These are phyloP conservation scores for Saccharomycopsis babjevae DNA, from an alignment of 805 yeast genomes.

Conservation along the genomic window DNA sequence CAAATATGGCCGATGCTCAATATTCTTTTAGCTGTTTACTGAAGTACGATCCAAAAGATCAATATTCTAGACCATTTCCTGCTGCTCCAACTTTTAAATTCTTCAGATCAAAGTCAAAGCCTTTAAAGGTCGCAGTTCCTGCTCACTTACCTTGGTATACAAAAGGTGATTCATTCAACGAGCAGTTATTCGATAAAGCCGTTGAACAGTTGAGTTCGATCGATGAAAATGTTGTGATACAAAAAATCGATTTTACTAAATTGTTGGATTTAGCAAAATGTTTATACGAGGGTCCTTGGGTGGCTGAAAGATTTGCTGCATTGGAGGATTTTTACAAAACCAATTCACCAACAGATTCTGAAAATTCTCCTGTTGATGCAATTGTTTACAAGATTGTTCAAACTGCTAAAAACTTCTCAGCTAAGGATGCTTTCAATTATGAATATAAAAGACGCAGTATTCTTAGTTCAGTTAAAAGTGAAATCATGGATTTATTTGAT, in stretches of 20 bases:
- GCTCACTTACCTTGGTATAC: constrained; percentile 66
- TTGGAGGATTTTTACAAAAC: constrained; percentile 59
- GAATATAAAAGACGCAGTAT: constrained; percentile 84
- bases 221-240: constrained; percentile 46
- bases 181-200: constrained; percentile 53
- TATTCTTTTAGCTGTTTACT: constrained; percentile 61
- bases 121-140: constrained; percentile 58
- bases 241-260: constrained; percentile 61
- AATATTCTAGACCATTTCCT: constrained; percentile 73
- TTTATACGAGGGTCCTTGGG: constrained; percentile 98
- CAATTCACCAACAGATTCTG: constrained; percentile 53
- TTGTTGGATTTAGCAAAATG: constrained; percentile 75
- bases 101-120: constrained; percentile 35
- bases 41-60: constrained; percentile 60
- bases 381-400: constrained; percentile 67
- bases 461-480: constrained; percentile 46
- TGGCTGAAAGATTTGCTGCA: constrained; percentile 87
- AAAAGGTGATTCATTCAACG: constrained; percentile 55
- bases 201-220: constrained; percentile 40
- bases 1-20: constrained; percentile 78
- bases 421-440: constrained; percentile 72
- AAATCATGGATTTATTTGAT: constrained; percentile 50
- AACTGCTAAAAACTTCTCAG: constrained; percentile 69
- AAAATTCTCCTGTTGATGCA: constrained; percentile 49
- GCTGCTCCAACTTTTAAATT: constrained; percentile 50